Evolutionary conservation across 345 rosid species (phyloP).

Genomic region (Camelina sativa): DNA sequence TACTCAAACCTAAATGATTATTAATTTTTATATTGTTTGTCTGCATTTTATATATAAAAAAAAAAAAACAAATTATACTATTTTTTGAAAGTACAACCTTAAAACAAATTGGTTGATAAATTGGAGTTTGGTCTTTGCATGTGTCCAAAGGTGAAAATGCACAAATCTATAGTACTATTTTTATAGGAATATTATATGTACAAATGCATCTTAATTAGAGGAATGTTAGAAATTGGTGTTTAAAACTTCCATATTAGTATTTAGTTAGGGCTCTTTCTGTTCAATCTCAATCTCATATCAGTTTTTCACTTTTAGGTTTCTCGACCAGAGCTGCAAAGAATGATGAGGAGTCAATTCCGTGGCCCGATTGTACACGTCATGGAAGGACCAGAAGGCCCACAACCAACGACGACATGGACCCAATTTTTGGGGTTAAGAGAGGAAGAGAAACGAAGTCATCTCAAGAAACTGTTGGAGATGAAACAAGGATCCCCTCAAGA

Average conservation of each 20-base stretch:
- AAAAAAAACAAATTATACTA: no score
- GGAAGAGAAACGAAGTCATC: slow-evolving; percentile 57
- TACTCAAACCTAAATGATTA: background rate
- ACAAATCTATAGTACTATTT: no score
- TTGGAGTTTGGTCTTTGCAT: no score
- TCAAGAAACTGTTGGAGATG: slow-evolving; percentile 56
- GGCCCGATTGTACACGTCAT: slow-evolving; percentile 67
- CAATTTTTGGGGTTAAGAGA: slow-evolving; percentile 56
- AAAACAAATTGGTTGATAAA: no score
- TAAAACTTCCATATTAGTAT: no score
- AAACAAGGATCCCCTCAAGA: slow-evolving; percentile 40
- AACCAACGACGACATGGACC: slow-evolving; percentile 56
- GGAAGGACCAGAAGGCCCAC: slow-evolving; percentile 42
- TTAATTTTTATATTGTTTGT: no score
- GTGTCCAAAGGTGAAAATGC: no score
- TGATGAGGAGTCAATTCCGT: slow-evolving; percentile 49
- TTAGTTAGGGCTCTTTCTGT: background rate
- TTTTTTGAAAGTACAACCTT: no score
- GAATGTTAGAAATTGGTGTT: no score
- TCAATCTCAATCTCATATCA: background rate
- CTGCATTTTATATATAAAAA: no score
- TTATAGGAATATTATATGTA: no score
- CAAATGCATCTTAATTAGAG: no score
- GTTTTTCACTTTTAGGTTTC: slow-evolving; percentile 51
- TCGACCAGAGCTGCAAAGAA: slow-evolving; percentile 46